These are phyloP conservation scores for Fusarium verrucosum DNA, from an alignment of 2,329 filamentous ascomycete species.

Conservation along the genomic window DNA sequence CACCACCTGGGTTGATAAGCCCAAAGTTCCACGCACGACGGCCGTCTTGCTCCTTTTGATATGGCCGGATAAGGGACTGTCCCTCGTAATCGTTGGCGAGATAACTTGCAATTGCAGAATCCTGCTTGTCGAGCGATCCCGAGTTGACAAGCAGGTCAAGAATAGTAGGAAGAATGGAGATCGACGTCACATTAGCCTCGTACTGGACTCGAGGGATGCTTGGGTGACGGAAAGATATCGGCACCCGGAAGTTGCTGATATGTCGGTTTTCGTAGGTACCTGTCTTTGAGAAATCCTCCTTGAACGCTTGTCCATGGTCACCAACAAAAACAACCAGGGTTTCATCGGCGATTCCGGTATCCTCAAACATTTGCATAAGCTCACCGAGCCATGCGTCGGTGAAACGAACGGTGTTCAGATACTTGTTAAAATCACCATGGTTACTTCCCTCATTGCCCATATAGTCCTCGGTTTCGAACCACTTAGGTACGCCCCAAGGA, in stretches of 20 bases:
- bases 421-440: constrained; percentile 46
- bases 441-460: constrained; percentile 37
- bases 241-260: constrained; percentile 47
- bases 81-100: constrained; percentile 47
- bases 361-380: constrained; percentile 46
- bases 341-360: constrained; percentile 47
- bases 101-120: constrained; percentile 41
- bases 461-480: constrained; percentile 40
- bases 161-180: constrained; percentile 48
- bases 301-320: constrained; percentile 48
- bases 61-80: constrained; percentile 46
- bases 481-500: constrained; percentile 42
- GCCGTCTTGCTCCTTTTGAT: constrained; percentile 36
- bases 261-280: constrained; percentile 48
- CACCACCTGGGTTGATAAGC: constrained; percentile 48
- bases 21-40: constrained; percentile 48
- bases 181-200: constrained; percentile 44
- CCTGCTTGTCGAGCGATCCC: constrained; percentile 41
- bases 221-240: constrained; percentile 46
- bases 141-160: constrained; percentile 48
- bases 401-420: constrained; percentile 47
- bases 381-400: constrained; percentile 48
- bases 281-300: constrained; percentile 45
- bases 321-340: constrained; percentile 48
- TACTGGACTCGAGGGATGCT: constrained; percentile 46